Evolutionary conservation across 1,284 basidiomycete species (phyloP).

Genomic region (Trichosporon sp.): DNA sequence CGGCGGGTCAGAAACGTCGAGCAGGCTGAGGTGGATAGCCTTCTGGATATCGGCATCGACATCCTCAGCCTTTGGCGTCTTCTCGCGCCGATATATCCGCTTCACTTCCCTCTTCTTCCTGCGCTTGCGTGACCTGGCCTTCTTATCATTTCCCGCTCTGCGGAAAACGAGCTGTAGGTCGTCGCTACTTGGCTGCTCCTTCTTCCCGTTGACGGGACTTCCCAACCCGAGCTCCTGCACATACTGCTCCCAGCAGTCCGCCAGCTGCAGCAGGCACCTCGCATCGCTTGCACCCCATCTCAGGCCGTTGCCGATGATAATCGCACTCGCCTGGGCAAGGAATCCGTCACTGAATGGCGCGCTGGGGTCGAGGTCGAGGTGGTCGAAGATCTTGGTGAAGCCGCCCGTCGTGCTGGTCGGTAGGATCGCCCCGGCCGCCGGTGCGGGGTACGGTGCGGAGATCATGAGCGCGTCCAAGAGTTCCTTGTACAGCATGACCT

Average conservation of each 20-base stretch:
- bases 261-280: constrained; percentile 36
- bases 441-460: not conserved
- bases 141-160: constrained; percentile 23
- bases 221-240: constrained; percentile 43
- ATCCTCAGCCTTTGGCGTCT: constrained; percentile 3
- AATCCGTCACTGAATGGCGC: constrained; percentile 59
- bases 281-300: constrained; percentile 27
- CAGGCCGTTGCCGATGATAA: constrained; percentile 45
- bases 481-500: constrained; percentile 78
- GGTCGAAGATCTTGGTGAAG: constrained; percentile 52
- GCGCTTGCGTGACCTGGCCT: not conserved
- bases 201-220: constrained; percentile 4
- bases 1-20: not conserved
- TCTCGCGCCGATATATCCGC: not conserved
- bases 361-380: constrained; percentile 54
- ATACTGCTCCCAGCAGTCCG: constrained; percentile 37
- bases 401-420: not conserved
- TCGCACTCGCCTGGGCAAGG: constrained; percentile 54
- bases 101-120: constrained; percentile 11
- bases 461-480: constrained; percentile 56
- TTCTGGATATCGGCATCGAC: constrained; percentile 28
- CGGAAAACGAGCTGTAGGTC: constrained; percentile 49
- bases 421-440: not conserved
- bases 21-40: constrained; percentile 27
- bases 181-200: constrained; percentile 31